A percentile compares a stretch with the other conserved stretches of the same genome.
These are phyloP conservation scores for Thelephora terrestris DNA, from an alignment of 1,284 basidiomycete genomes.

Conservation along the genomic window DNA sequence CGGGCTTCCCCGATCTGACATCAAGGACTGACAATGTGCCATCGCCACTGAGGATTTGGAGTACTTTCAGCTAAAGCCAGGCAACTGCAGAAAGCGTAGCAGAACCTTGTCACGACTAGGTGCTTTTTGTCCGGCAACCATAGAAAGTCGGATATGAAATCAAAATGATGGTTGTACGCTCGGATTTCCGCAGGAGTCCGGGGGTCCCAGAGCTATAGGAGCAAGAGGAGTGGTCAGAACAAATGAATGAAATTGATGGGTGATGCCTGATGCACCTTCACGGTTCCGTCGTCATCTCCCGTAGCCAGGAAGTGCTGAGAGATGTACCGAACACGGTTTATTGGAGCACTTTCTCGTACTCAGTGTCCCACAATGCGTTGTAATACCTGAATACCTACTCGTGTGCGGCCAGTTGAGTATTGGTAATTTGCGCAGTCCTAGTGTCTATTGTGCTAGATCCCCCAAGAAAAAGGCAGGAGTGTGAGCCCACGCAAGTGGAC, in stretches of 20 bases:
- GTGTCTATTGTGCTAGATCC: constrained; percentile 56
- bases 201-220: constrained; percentile 77
- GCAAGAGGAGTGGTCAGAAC: neutral
- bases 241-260: neutral
- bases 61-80: neutral
- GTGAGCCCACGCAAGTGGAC: neutral
- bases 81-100: constrained; percentile 10
- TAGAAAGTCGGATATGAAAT: constrained; percentile 91
- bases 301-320: constrained; percentile 67
- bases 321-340: constrained; percentile 73
- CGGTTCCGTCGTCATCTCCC: constrained; percentile 90
- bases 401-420: constrained; percentile 61
- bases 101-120: constrained; percentile 74
- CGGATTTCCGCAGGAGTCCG: constrained; percentile 55
- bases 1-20: constrained; percentile 64
- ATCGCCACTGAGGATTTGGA: constrained; percentile 61
- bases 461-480: neutral
- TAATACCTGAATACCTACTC: constrained; percentile 47
- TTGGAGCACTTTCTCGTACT: constrained; percentile 54
- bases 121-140: constrained; percentile 83
- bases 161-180: constrained; percentile 81
- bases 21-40: constrained; percentile 89
- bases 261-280: constrained; percentile 51
- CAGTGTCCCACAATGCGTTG: constrained; percentile 14
- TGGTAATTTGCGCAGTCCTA: constrained; percentile 48